A percentile compares a stretch with the other conserved stretches of the same genome.
phyloP scores from a whole-genome alignment of 257 asterid species.

The Solanum tarapatanum region DNA sequence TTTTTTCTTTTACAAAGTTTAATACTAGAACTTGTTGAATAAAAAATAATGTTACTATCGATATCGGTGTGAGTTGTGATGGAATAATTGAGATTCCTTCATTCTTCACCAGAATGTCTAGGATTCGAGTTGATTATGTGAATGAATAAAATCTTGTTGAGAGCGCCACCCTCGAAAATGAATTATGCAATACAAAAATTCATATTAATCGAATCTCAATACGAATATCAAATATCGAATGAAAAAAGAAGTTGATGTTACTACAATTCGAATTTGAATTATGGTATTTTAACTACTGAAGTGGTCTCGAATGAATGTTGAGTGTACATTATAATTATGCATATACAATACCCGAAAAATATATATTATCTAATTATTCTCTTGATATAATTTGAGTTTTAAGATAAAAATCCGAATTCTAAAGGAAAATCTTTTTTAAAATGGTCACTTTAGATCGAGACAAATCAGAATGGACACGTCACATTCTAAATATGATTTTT shows the following conservation, averaged over 20 bases:
- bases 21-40: background rate
- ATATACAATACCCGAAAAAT: background rate
- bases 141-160: no score
- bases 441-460: background rate
- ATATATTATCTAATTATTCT: background rate
- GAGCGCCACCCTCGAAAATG: accelerated
- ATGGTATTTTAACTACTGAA: background rate
- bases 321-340: background rate
- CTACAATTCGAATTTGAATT: background rate
- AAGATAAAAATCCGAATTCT: background rate
- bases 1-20: background rate
- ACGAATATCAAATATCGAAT: accelerated
- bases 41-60: background rate
- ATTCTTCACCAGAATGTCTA: no score
- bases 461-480: background rate
- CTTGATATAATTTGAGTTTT: background rate
- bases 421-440: background rate
- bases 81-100: background rate
- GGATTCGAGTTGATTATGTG: no score
- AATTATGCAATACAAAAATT: accelerated
- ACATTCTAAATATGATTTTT: background rate
- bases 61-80: no score
- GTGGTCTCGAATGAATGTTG: background rate
- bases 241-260: background rate
- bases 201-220: background rate